Conservation (phyloP, 768 basidiomycete genomes). For the Agaricus subrufescens region DNA sequence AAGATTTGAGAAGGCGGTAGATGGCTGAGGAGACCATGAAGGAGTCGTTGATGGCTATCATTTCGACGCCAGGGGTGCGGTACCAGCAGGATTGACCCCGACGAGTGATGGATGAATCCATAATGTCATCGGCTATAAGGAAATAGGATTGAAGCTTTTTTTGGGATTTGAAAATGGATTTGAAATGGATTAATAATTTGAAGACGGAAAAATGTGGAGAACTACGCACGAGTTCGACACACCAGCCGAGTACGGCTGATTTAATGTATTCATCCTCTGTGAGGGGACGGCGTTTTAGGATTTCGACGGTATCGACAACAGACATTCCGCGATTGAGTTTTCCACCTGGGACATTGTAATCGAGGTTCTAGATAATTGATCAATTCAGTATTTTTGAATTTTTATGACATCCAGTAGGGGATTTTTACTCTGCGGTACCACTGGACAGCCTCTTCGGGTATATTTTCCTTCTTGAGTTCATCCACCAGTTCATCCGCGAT, state of each 20-base stretch:
- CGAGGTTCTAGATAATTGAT: conserved; percentile 53
- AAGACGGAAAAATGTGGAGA: not conserved
- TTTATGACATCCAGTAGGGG: not conserved
- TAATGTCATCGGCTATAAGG: conserved; percentile 96
- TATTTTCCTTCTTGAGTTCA: conserved; percentile 60
- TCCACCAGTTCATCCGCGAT: conserved; percentile 77
- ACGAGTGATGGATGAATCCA: conserved; percentile 92
- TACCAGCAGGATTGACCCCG: conserved; percentile 97
- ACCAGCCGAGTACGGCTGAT: conserved; percentile 90
- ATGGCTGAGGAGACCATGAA: conserved; percentile 96
- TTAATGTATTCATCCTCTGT: conserved; percentile 85
- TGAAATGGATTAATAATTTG: not conserved
- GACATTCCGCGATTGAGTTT: conserved; percentile 97
- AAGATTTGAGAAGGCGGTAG: conserved; percentile 79
- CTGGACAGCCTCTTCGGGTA: conserved; percentile 79
- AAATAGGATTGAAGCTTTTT: conserved; percentile 92
- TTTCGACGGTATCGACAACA: conserved; percentile 89
- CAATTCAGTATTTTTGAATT: not conserved
- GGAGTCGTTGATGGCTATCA: conserved; percentile 92
- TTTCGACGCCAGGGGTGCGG: conserved; percentile 54
- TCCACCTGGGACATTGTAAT: conserved; percentile 94
- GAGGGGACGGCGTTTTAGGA: conserved; percentile 68
- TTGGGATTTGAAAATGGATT: too few relatives aligned
- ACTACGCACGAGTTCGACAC: conserved; percentile 81
- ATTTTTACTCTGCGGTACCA: conserved; percentile 77